Conservation (phyloP, 2,329 filamentous ascomycete species). For the Neopestalotiopsis sp. region DNA sequence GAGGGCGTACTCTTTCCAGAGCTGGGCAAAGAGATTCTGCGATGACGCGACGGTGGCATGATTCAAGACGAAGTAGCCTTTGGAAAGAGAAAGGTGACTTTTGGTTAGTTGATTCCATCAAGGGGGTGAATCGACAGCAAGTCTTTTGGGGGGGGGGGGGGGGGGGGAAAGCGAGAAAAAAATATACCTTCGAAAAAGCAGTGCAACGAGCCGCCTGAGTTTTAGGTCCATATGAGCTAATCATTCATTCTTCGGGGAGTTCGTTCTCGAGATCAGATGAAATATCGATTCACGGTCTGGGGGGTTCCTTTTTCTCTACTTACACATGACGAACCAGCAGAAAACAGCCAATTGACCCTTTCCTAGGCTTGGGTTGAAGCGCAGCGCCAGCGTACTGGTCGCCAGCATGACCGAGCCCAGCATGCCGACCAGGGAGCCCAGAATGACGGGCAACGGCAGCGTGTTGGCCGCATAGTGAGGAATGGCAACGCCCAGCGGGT, state of each 20-base stretch:
- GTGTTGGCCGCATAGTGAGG: conserved; percentile 52
- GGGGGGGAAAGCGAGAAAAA: neutral
- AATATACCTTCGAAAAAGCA: conserved; percentile 76
- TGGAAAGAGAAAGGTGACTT: neutral
- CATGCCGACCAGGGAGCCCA: conserved; percentile 43
- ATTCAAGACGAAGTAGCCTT: conserved; percentile 78
- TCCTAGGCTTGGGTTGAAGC: conserved; percentile 36
- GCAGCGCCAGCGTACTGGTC: conserved; percentile 36
- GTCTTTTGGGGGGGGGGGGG: too few species aligned
- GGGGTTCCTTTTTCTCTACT: conserved; percentile 27
- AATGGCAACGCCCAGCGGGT: conserved; percentile 48
- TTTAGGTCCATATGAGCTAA: neutral
- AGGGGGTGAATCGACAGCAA: too few species aligned
- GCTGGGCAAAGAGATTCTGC: conserved; percentile 78
- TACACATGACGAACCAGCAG: conserved; percentile 62
- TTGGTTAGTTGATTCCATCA: neutral
- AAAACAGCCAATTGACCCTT: conserved; percentile 48
- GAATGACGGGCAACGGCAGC: conserved; percentile 42
- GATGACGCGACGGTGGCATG: conserved; percentile 68
- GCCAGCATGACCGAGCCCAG: conserved; percentile 41
- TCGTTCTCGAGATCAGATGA: neutral
- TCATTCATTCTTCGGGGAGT: neutral
- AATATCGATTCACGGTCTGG: neutral
- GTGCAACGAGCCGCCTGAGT: conserved; percentile 70
- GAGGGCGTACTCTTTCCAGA: conserved; percentile 92